A percentile compares a stretch with the other conserved stretches of the same genome.
Conservation (phyloP, 2,329 filamentous ascomycete species). For the Magnaporthiopsis poae region DNA sequence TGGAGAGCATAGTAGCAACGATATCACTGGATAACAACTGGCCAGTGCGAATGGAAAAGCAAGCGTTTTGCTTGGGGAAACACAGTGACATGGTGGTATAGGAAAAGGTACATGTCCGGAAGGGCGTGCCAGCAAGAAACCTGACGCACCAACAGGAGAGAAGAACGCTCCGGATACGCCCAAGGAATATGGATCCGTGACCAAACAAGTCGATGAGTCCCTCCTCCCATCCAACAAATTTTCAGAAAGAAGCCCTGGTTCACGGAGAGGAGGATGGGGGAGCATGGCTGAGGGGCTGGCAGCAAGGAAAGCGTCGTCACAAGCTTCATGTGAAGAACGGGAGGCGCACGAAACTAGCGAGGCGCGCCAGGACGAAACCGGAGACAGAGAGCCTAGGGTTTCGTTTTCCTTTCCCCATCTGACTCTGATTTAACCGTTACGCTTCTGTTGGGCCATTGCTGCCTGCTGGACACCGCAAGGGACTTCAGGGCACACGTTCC, state of each 20-base stretch:
- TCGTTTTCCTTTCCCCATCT: no score
- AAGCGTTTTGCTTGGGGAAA: neutral
- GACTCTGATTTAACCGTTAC: no score
- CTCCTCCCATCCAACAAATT: neutral
- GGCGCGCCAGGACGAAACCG: no score
- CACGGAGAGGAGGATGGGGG: neutral
- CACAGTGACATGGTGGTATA: neutral
- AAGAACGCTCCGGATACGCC: neutral
- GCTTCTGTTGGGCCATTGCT: neutral
- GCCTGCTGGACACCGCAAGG: neutral
- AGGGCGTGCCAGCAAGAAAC: neutral
- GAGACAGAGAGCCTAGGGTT: neutral
- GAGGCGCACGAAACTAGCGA: neutral
- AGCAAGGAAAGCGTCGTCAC: neutral
- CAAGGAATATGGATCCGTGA: neutral
- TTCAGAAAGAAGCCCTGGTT: neutral
- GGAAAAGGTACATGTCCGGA: neutral
- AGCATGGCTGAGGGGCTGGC: neutral
- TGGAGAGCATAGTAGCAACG: neutral
- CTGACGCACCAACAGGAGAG: no score
- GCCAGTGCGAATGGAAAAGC: neutral
- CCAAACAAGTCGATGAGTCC: neutral
- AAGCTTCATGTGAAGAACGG: neutral
- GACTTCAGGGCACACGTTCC: neutral
- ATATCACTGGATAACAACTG: neutral